Base-by-base conservation (phyloP, 1,284 basidiomycete genomes). In the Hemileia vastatrix region DNA sequence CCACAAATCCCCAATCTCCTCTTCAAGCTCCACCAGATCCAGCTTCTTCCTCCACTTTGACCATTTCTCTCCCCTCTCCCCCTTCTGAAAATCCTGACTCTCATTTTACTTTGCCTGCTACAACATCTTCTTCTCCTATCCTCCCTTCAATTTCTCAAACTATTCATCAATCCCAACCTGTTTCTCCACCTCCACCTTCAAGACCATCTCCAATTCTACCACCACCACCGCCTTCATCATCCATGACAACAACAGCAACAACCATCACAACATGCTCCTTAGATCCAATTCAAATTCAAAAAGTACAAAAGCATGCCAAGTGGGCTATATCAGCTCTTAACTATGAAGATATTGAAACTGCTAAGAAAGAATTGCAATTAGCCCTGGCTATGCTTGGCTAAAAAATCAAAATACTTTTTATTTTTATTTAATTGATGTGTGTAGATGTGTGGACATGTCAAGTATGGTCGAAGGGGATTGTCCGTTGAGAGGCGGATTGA, bases 291-390 rank as follows among this genome's bases (percentile, higher is more conserved):
- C 69, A 83, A 61, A 81, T 92, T 40, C 80, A 85, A 27, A 83
- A 85, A 68, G 83, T 83, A 23, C 90, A 95, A 79, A 93, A 89
- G 73, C 90, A 93, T 71, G 90, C 90, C 70, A 82, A 83, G 58
- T 94, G 86, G 77, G 92, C 92, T 5, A 90, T 94, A 64, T 90
- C 88, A 19, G 84, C 92, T 18, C 78, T 96, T 63, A 90, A 95
- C 72, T 96, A 91, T 74, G 92, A 95, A 72, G 92, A 96, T 75
- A 80, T 81, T 13, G 86, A 87, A 67, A 86, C 87, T 67, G 91
- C 91, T 21, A 80, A 82, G 70, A 85, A 83, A 72, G 88, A 95
- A 76, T 77, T 95, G 67, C 79, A 83, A 67, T 80, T 82, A 36
- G 91, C 91, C 13, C 45, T 63, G n/a, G n/a, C n/a, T n/a, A n/a